Conservation (phyloP, 108 stramenopile species). For the Cylindrotheca fusiformis region DNA sequence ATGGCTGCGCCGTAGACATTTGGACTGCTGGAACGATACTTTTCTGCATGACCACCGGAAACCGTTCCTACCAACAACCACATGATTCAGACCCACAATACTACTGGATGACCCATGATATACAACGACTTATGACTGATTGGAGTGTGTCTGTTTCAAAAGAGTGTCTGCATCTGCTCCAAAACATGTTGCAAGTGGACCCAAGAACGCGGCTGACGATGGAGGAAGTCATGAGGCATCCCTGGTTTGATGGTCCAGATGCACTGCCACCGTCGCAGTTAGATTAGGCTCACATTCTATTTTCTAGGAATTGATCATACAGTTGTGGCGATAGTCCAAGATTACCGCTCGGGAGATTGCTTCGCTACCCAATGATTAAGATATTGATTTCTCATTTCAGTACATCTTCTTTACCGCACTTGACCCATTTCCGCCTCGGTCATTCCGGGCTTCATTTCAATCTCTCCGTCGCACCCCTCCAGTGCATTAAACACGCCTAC, state of each 20-base stretch:
- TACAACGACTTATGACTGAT: conserved; percentile 38
- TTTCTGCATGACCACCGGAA: conserved; percentile 84
- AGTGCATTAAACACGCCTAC: conserved; percentile 80
- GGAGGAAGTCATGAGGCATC: conserved; percentile 62
- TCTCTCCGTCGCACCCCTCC: conserved; percentile 78
- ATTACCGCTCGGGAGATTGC: no score
- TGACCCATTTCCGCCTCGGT: conserved; percentile 48
- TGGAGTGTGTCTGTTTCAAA: conserved; percentile 51
- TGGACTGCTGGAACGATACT: conserved; percentile 89
- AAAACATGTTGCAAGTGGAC: conserved; percentile 63
- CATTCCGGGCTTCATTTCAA: conserved; percentile 65
- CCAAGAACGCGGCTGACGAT: conserved; percentile 60
- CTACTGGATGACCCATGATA: conserved; percentile 55
- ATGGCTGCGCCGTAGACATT: conserved; percentile 81
- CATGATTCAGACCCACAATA: conserved; percentile 52
- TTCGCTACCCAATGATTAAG: no score
- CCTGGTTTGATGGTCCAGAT: conserved; percentile 37
- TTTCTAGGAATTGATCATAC: no score
- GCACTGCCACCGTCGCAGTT: conserved; percentile 10
- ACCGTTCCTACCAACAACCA: conserved; percentile 70
- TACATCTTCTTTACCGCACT: conserved; percentile 20
- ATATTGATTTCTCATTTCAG: no score
- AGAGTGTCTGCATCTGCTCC: conserved; percentile 56
- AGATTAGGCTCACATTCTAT: no score
- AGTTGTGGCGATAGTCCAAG: no score